These are phyloP conservation scores for Neurospora tetrasperma DNA, from an alignment of 495 filamentous ascomycete genomes.

Conservation along the genomic window DNA sequence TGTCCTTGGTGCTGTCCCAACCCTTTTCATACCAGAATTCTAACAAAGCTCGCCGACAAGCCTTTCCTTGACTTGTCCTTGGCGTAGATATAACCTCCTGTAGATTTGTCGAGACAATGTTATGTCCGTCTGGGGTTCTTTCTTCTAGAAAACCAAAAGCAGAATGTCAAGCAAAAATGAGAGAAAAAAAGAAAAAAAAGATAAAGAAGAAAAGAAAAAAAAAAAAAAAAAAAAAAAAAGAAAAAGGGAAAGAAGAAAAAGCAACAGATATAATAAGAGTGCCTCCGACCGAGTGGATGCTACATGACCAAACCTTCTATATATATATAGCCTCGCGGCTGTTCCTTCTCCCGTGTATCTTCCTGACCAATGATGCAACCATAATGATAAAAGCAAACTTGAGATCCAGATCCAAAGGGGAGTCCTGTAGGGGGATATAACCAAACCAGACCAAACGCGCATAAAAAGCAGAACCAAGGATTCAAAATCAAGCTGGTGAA, in stretches of 20 bases:
- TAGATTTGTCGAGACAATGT: not conserved
- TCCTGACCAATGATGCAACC: not conserved
- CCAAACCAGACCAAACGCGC: not conserved
- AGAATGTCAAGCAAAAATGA: not conserved
- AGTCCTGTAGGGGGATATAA: not conserved
- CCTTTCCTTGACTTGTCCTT: not conserved
- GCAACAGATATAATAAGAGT: not conserved
- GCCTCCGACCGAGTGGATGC: slow-evolving; percentile 8
- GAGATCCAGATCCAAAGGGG: not conserved
- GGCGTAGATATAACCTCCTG: not conserved
- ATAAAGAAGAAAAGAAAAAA: too few relatives aligned
- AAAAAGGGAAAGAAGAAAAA: not conserved
- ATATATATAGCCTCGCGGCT: not conserved
- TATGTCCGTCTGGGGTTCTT: not conserved
- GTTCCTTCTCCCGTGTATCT: not conserved
- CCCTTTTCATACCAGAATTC: not conserved
- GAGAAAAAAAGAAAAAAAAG: too few relatives aligned
- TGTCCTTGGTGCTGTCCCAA: not conserved
- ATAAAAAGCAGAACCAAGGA: not conserved
- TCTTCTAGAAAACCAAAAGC: not conserved
- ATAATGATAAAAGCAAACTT: not conserved
- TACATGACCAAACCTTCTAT: not conserved
- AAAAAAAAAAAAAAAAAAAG: not conserved
- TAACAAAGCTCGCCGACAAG: not conserved
- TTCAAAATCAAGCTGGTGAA: not conserved